Conservation (phyloP, 2,329 filamentous ascomycete species). For the Whalleya microplaca region DNA sequence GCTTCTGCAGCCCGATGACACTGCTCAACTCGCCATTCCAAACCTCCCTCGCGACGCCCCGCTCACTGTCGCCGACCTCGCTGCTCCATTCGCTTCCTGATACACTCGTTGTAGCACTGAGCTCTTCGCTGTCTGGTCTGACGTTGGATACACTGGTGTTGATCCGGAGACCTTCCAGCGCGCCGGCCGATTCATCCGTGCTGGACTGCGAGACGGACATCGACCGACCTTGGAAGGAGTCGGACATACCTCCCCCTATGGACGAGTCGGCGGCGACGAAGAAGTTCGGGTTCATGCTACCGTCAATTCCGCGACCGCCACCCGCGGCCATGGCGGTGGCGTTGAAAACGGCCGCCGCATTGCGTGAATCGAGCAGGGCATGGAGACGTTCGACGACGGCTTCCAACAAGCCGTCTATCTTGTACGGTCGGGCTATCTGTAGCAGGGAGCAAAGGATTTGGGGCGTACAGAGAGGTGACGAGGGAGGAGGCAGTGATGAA, state of each 20-base stretch:
- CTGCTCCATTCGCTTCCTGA: slow-evolving; percentile 51
- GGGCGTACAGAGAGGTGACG: slow-evolving; percentile 82
- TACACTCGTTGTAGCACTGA: slow-evolving; percentile 58
- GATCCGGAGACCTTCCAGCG: slow-evolving; percentile 50
- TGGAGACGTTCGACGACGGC: slow-evolving; percentile 91
- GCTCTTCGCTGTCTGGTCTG: slow-evolving; percentile 46
- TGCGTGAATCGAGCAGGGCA: slow-evolving; percentile 85
- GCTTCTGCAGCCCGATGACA: slow-evolving; percentile 93
- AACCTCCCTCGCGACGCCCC: slow-evolving; percentile 60
- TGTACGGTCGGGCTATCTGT: slow-evolving; percentile 90
- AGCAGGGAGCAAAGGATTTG: slow-evolving; percentile 95
- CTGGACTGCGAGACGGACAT: slow-evolving; percentile 34
- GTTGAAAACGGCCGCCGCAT: slow-evolving; percentile 96
- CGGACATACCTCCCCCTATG: slow-evolving; percentile 27
- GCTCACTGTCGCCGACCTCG: slow-evolving; percentile 43
- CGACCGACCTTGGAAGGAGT: slow-evolving; percentile 32
- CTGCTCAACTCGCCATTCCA: slow-evolving; percentile 85
- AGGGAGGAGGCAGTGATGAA: slow-evolving; percentile 77
- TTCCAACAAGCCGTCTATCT: slow-evolving; percentile 89
- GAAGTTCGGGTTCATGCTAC: slow-evolving; percentile 64
- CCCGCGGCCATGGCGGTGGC: slow-evolving; percentile 97
- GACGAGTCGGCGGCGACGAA: slow-evolving; percentile 52
- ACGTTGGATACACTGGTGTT: slow-evolving; percentile 59
- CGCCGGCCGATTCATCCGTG: slow-evolving; percentile 28
- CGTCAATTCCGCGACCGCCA: slow-evolving; percentile 82